A percentile compares a stretch with the other conserved stretches of the same genome.
Conservation (phyloP, 2,329 filamentous ascomycete genomes). For the Ophiosphaerella narmari region DNA sequence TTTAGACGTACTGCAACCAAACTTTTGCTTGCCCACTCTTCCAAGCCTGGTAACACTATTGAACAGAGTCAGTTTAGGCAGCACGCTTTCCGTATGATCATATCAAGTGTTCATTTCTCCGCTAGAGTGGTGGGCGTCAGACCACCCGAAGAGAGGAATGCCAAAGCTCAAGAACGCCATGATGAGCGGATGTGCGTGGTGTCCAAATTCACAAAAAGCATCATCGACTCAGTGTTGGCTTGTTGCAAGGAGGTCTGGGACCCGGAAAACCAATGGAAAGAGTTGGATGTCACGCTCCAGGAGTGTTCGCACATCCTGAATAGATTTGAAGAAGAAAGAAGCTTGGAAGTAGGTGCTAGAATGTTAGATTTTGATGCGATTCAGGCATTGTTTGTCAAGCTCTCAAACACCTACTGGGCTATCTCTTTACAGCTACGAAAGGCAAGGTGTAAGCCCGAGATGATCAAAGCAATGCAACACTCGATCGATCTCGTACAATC, state of each 20-base stretch:
- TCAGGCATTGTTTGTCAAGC: slow-evolving; percentile 58
- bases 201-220: slow-evolving; percentile 38
- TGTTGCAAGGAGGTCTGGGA: slow-evolving; percentile 37
- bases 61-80: slow-evolving; percentile 8
- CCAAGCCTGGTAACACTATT: slow-evolving; percentile 1
- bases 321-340: slow-evolving; percentile 26
- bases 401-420: slow-evolving; percentile 75
- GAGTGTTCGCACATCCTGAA: slow-evolving; percentile 36
- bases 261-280: slow-evolving; percentile 32
- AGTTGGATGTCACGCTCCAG: slow-evolving; percentile 38
- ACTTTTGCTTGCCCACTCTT: slow-evolving; percentile 21
- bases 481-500: slow-evolving; percentile 67
- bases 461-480: slow-evolving; percentile 62
- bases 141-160: slow-evolving; percentile 19
- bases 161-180: slow-evolving; percentile 21
- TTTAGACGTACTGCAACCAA: slow-evolving; percentile 39
- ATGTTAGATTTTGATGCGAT: slow-evolving; percentile 16
- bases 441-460: slow-evolving; percentile 48
- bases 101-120: slow-evolving; percentile 38
- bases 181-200: slow-evolving; percentile 28
- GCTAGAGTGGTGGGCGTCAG: slow-evolving; percentile 36
- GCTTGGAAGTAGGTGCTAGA: slow-evolving; percentile 4
- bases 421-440: slow-evolving; percentile 60
- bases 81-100: slow-evolving; percentile 29
- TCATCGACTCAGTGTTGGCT: slow-evolving; percentile 41